Conservation (phyloP, 164 flowering plant species). For the Stephania japonica region DNA sequence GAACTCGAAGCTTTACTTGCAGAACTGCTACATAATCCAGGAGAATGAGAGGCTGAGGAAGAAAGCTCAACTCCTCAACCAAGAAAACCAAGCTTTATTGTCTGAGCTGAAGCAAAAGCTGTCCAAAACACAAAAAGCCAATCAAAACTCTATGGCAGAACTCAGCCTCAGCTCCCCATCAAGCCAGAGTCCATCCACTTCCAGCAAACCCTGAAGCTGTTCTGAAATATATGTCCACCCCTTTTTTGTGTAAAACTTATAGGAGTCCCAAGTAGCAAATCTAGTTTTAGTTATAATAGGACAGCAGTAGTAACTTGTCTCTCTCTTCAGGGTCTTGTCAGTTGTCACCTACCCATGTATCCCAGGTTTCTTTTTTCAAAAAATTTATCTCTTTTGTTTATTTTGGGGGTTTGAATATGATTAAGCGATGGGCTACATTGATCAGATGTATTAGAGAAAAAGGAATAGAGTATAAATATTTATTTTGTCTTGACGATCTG, state of each 20-base stretch:
- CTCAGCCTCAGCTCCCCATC: conserved; percentile 40
- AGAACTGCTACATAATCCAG: conserved; percentile 78
- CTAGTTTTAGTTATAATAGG: conserved; percentile 13
- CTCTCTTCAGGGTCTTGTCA: conserved; percentile 6
- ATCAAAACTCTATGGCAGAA: conserved; percentile 33
- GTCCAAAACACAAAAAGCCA: conserved; percentile 26
- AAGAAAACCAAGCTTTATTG: conserved; percentile 71
- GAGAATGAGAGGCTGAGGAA: conserved; percentile 89
- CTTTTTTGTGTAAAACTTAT: conserved; percentile 11
- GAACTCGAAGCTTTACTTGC: conserved; percentile 71
- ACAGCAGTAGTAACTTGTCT: conserved; percentile 13
- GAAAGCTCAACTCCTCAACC: conserved; percentile 73
- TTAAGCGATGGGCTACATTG: conserved; percentile 8
- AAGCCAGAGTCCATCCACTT: conserved; percentile 18
- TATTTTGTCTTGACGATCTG: not conserved
- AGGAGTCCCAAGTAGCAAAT: conserved; percentile 8
- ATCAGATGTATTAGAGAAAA: conserved; percentile 12
- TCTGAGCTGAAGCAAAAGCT: conserved; percentile 63
- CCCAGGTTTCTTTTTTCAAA: not conserved
- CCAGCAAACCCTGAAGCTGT: conserved; percentile 16
- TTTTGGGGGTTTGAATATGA: conserved; percentile 7
- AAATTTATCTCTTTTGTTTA: not conserved
- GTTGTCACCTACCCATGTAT: conserved; percentile 10
- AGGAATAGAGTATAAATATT: conserved; percentile 15
- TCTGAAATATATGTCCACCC: not conserved